phyloP scores from a whole-genome alignment of 805 yeast species.

The Brettanomyces anomalus region DNA sequence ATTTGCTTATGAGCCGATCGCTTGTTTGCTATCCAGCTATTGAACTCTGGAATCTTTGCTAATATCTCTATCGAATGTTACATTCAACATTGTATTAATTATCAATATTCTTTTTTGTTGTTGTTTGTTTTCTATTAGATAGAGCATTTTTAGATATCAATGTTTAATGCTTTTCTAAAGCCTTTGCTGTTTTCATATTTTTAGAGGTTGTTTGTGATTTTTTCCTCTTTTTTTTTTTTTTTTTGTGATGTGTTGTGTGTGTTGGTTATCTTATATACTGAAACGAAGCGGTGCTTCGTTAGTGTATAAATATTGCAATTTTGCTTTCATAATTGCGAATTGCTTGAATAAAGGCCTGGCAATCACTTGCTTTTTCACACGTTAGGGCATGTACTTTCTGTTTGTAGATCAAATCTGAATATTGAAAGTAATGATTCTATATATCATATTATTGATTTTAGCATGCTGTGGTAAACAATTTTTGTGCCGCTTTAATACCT shows the following conservation, averaged over 20 bases:
- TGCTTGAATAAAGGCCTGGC: background rate
- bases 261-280: too few relatives aligned
- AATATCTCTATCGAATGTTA: too few relatives aligned
- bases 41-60: background rate
- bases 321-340: too few relatives aligned
- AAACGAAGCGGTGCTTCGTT: too few relatives aligned
- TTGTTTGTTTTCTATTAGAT: background rate
- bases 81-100: background rate
- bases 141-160: conserved; percentile 4
- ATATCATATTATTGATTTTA: too few relatives aligned
- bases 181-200: background rate
- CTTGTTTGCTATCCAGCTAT: background rate
- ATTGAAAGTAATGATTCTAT: too few relatives aligned
- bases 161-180: background rate
- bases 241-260: background rate
- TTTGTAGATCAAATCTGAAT: too few relatives aligned
- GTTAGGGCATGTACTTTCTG: too few relatives aligned
- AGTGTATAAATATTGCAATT: too few relatives aligned
- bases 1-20: background rate
- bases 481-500: too few relatives aligned
- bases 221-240: background rate
- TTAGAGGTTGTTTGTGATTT: background rate
- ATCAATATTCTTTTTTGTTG: background rate
- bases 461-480: too few relatives aligned
- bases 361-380: too few relatives aligned